phyloP scores from a whole-genome alignment of 805 yeast species.

The Lipomyces lipofer region DNA sequence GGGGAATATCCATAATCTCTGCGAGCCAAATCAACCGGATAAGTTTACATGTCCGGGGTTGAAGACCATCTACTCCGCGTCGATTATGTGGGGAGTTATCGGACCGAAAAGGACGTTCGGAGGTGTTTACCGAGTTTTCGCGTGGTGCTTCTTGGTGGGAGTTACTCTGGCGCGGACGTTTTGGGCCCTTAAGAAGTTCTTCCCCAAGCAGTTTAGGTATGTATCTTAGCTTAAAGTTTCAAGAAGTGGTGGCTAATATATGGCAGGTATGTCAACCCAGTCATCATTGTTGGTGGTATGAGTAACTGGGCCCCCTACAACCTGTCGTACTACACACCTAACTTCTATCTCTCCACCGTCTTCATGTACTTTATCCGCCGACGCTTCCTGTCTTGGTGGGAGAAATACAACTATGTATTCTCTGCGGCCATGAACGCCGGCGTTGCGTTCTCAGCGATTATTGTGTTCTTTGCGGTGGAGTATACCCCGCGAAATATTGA shows the following conservation, averaged over 20 bases:
- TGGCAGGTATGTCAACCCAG: conserved; percentile 16
- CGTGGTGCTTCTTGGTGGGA: conserved; percentile 63
- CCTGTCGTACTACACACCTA: conserved; percentile 31
- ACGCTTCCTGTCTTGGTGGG: conserved; percentile 69
- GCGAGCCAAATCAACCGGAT: conserved; percentile 46
- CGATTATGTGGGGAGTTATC: conserved; percentile 64
- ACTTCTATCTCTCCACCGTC: conserved; percentile 45
- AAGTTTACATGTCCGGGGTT: conserved; percentile 52
- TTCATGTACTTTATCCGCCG: conserved; percentile 61
- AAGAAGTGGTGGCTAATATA: not conserved
- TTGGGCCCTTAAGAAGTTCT: not conserved
- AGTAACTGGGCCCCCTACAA: conserved; percentile 41
- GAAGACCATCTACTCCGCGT: conserved; percentile 53
- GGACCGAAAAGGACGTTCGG: conserved; percentile 64
- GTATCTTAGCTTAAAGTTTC: not conserved
- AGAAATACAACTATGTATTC: conserved; percentile 67
- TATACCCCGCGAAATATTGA: conserved; percentile 43
- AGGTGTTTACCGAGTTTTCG: conserved; percentile 52
- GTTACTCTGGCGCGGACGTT: conserved; percentile 39
- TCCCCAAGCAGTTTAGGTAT: conserved; percentile 7
- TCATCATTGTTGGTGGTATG: conserved; percentile 39
- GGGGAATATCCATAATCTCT: conserved; percentile 44
- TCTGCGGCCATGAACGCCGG: conserved; percentile 70
- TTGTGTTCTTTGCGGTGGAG: conserved; percentile 56
- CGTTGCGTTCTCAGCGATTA: conserved; percentile 60